A percentile compares a stretch with the other conserved stretches of the same genome.
Evolutionary conservation across 495 filamentous ascomycete species (phyloP).

Genomic region (Melanomma pulvis-pyrius): DNA sequence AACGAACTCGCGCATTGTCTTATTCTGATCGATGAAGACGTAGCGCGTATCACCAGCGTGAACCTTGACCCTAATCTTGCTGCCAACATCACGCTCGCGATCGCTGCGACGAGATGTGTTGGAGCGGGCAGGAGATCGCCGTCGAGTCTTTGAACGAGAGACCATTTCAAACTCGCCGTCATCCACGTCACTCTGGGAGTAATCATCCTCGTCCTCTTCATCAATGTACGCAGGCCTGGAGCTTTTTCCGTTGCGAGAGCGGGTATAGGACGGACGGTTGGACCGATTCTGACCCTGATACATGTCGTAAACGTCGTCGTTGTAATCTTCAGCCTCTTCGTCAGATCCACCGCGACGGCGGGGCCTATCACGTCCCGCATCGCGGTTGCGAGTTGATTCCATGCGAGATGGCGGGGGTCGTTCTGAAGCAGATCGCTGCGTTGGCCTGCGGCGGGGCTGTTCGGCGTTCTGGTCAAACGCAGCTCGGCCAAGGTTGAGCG

Average conservation of each 20-base stretch:
- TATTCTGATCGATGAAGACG: constrained; percentile 75
- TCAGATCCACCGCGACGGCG: constrained; percentile 24
- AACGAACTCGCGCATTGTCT: constrained; percentile 77
- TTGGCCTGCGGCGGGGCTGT: constrained; percentile 39
- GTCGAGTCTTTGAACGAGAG: constrained; percentile 36
- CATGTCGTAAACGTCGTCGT: constrained; percentile 71
- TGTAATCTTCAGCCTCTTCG: constrained; percentile 59
- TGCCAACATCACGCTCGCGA: constrained; percentile 26
- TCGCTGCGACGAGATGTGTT: constrained; percentile 42
- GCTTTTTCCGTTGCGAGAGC: constrained; percentile 33
- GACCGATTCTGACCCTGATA: constrained; percentile 50
- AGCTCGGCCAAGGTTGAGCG: constrained; percentile 45
- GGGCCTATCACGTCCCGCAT: constrained; percentile 23
- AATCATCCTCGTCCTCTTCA: constrained; percentile 58
- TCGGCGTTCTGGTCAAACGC: constrained; percentile 44
- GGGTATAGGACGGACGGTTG: constrained; percentile 6
- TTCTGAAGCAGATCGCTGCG: constrained; percentile 45
- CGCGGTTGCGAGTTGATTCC: constrained; percentile 19
- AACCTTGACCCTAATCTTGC: constrained; percentile 83
- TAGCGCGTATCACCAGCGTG: constrained; percentile 92
- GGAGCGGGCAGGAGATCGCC: constrained; percentile 34
- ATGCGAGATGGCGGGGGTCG: constrained; percentile 37
- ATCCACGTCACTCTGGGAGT: constrained; percentile 62
- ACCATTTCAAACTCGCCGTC: constrained; percentile 89
- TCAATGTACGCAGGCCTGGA: constrained; percentile 57